Evolutionary conservation across 371 early-diverging fungal genomes (phyloP).

Genomic region (Polyrhizophydium stewartii): DNA sequence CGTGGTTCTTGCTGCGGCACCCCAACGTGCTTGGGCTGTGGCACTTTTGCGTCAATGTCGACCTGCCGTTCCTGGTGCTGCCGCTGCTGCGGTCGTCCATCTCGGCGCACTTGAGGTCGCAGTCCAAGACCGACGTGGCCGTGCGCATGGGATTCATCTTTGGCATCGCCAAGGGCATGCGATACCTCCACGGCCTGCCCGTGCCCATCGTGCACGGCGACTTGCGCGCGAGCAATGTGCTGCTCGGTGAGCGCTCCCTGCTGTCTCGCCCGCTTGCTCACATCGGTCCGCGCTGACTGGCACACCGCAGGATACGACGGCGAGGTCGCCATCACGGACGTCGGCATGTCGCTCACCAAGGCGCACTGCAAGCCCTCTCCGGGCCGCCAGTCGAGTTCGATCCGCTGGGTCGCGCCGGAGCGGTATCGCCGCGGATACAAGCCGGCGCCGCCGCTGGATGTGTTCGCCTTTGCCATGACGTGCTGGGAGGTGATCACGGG

Average conservation of each 20-base stretch:
- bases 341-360: not conserved
- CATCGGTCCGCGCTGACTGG: not conserved
- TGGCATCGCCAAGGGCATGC: not conserved
- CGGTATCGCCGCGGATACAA: not conserved
- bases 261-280: not conserved
- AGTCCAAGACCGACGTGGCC: not conserved
- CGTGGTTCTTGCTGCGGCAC: not conserved
- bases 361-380: not conserved
- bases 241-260: not conserved
- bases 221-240: not conserved
- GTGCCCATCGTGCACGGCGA: constrained; percentile 1
- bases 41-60: not conserved
- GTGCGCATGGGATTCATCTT: not conserved
- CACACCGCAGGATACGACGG: not conserved
- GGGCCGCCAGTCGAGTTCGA: not conserved
- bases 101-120: not conserved
- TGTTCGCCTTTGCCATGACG: constrained; percentile 1
- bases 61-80: not conserved
- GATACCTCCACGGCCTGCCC: not conserved
- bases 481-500: not conserved
- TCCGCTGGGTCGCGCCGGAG: constrained; percentile 1
- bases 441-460: not conserved
- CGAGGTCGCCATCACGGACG: not conserved
- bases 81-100: not conserved
- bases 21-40: constrained; percentile 3